These are phyloP conservation scores for Elymus sibiricus DNA, from an alignment of 176 grass and related monocot species.

Conservation along the genomic window DNA sequence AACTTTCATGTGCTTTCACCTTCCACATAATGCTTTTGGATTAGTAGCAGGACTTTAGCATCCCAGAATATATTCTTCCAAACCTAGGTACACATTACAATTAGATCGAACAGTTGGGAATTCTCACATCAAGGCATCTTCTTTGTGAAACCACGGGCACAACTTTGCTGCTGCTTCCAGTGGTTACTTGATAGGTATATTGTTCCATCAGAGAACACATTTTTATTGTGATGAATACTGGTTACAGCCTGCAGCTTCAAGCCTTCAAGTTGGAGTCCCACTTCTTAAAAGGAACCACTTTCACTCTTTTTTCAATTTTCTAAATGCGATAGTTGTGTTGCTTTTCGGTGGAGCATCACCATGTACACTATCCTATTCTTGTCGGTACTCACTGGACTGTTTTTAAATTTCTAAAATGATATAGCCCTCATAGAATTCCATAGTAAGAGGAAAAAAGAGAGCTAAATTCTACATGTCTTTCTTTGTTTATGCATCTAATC, in stretches of 20 bases:
- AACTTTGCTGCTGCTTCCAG: not conserved
- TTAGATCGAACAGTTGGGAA: not conserved
- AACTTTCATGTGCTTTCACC: not conserved
- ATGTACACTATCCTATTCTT: not conserved
- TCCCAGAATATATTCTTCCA: not conserved
- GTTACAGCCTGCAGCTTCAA: not conserved
- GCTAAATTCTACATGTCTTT: not conserved
- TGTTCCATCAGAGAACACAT: not conserved
- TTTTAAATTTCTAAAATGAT: not conserved
- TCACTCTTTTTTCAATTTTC: not conserved
- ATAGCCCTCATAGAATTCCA: not conserved
- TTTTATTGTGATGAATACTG: not conserved
- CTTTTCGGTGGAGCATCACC: not conserved
- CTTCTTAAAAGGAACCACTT: not conserved
- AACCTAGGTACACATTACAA: not conserved
- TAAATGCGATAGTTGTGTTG: not conserved
- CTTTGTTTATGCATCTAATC: slow-evolving; percentile 7
- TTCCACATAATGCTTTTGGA: not conserved
- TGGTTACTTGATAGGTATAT: not conserved
- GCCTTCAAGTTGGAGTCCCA: not conserved
- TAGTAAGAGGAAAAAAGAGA: not conserved
- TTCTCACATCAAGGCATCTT: not conserved
- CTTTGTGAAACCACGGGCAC: not conserved
- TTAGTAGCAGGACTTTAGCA: not conserved
- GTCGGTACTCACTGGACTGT: not conserved